These are phyloP conservation scores for Colletotrichum ledebouriae DNA, from an alignment of 2,329 filamentous ascomycete species.

Conservation along the genomic window DNA sequence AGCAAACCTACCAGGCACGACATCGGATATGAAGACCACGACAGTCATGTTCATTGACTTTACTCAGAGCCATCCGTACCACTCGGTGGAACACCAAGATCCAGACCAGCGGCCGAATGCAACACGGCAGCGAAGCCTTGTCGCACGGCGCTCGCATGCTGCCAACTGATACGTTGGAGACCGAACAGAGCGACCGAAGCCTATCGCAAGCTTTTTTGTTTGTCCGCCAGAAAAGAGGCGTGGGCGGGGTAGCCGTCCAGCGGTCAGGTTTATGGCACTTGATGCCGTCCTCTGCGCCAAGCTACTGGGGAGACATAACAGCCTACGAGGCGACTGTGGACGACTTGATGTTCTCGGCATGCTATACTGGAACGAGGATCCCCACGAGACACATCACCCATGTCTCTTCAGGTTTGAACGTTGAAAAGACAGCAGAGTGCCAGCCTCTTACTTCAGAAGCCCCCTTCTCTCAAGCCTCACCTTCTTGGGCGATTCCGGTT, in stretches of 20 bases:
- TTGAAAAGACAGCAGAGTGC: too few species aligned
- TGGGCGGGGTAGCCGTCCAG: background rate
- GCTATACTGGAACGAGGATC: background rate
- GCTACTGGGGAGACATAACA: background rate
- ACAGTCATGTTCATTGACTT: background rate
- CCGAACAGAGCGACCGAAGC: background rate
- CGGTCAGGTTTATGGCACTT: background rate
- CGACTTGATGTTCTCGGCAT: constrained; percentile 16
- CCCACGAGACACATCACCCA: background rate
- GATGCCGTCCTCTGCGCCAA: background rate
- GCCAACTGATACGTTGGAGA: background rate
- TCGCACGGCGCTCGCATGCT: constrained; percentile 4
- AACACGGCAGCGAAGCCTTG: background rate
- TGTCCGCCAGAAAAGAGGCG: background rate
- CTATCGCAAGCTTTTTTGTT: background rate
- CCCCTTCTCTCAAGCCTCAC: background rate
- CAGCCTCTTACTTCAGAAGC: background rate
- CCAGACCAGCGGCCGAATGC: background rate
- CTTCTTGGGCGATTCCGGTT: background rate
- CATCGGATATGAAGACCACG: background rate
- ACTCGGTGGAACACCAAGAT: constrained; percentile 15
- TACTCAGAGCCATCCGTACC: background rate
- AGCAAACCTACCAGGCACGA: background rate
- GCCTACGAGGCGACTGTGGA: background rate
- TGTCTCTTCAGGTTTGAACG: background rate